Conservation (phyloP, 768 basidiomycete species). For the Boletus vermiculosoides region DNA sequence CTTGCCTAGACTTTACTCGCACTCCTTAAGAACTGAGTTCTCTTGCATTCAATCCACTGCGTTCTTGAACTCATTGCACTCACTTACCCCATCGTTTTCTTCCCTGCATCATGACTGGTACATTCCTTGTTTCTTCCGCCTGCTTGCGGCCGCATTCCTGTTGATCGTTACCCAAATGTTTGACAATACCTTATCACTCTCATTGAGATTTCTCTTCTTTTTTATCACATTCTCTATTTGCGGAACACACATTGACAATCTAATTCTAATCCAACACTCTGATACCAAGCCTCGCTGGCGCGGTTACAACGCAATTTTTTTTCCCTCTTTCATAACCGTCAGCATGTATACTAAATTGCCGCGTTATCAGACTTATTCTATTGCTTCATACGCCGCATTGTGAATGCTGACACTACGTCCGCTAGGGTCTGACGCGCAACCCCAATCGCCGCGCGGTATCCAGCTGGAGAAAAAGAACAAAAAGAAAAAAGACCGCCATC, state of each 20-base stretch:
- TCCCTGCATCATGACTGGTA: slow-evolving; percentile 31
- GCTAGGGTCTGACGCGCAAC: slow-evolving; percentile 90
- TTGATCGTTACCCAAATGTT: slow-evolving; percentile 28
- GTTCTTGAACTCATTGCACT: slow-evolving; percentile 31
- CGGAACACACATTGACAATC: slow-evolving; percentile 35
- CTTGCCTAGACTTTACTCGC: slow-evolving; percentile 19
- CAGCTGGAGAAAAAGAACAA: slow-evolving; percentile 52
- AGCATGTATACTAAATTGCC: slow-evolving; percentile 24
- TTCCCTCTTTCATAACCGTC: slow-evolving; percentile 5
- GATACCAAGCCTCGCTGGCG: slow-evolving; percentile 29
- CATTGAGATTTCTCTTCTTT: slow-evolving; percentile 25
- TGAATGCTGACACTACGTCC: slow-evolving; percentile 96
- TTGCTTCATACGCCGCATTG: slow-evolving; percentile 74
- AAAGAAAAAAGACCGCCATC: slow-evolving; percentile 12
- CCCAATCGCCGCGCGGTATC: slow-evolving; percentile 97
- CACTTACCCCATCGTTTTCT: slow-evolving; percentile 25
- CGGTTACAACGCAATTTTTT: slow-evolving; percentile 16
- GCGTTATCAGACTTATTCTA: slow-evolving; percentile 12
- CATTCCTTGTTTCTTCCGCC: slow-evolving; percentile 26
- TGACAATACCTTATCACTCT: slow-evolving; percentile 38
- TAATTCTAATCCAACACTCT: slow-evolving; percentile 26
- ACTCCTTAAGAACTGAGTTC: slow-evolving; percentile 22
- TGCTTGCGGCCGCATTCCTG: slow-evolving; percentile 21
- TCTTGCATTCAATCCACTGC: slow-evolving; percentile 18
- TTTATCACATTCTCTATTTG: slow-evolving; percentile 39